A percentile compares a stretch with the other conserved stretches of the same genome.
These are phyloP conservation scores for Baudoinia panamericana DNA, from an alignment of 495 filamentous ascomycete genomes.

Conservation along the genomic window DNA sequence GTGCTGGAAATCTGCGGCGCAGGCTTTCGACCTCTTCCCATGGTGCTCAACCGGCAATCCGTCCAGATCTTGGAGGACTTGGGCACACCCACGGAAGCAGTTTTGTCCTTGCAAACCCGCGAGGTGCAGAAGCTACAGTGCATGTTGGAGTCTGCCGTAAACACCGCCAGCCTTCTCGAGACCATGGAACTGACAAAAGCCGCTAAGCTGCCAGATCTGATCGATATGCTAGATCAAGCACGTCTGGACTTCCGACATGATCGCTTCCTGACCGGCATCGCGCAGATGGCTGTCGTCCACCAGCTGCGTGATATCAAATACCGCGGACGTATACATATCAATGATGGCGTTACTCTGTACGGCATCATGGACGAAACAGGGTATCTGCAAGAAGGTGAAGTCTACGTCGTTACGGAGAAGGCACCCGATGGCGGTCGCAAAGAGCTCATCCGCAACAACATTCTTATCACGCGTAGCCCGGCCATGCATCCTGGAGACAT, in stretches of 20 bases:
- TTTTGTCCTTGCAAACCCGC: conserved; percentile 45
- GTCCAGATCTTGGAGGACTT: conserved; percentile 79
- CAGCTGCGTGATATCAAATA: conserved; percentile 63
- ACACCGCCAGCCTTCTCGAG: conserved; percentile 51
- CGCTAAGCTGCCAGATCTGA: conserved; percentile 44
- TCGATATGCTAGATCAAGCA: conserved; percentile 40
- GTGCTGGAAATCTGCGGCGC: conserved; percentile 65
- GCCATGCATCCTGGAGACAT: conserved; percentile 72
- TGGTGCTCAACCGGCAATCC: conserved; percentile 60
- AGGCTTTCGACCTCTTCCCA: conserved; percentile 47
- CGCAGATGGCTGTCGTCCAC: conserved; percentile 51
- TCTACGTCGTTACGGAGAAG: conserved; percentile 44
- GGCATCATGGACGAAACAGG: conserved; percentile 77
- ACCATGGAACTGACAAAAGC: conserved; percentile 40
- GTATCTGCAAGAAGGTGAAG: conserved; percentile 49
- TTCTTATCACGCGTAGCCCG: conserved; percentile 58
- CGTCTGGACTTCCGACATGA: conserved; percentile 50
- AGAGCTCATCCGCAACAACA: conserved; percentile 21
- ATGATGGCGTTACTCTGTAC: conserved; percentile 51
- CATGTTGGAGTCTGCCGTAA: conserved; percentile 39
- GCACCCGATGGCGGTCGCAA: conserved; percentile 17
- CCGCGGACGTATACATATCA: conserved; percentile 56
- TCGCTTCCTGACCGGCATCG: conserved; percentile 45
- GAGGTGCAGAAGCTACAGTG: conserved; percentile 44
- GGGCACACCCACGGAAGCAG: conserved; percentile 39